Evolutionary conservation across 148 eudicot species (phyloP).

Genomic region (Rhododendron simsii): DNA sequence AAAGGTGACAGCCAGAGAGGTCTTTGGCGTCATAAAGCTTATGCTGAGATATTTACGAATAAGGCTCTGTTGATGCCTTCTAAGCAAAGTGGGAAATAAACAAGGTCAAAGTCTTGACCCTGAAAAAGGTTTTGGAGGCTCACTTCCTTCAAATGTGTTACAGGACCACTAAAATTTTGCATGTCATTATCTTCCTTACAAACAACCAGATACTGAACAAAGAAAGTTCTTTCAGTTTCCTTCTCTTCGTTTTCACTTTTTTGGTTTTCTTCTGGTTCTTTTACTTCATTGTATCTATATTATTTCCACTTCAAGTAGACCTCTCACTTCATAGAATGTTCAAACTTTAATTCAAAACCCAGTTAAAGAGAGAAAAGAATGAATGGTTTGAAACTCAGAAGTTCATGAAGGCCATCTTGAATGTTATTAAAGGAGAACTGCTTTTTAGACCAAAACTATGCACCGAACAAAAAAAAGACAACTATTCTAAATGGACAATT

Average conservation of each 20-base stretch:
- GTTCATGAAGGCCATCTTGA: not conserved
- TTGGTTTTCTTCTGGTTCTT: not conserved
- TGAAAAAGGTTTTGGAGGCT: not conserved
- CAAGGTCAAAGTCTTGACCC: not conserved
- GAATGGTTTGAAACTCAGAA: not conserved
- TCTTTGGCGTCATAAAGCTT: not conserved
- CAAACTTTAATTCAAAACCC: not conserved
- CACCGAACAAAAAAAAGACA: not conserved
- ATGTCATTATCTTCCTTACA: not conserved
- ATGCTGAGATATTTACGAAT: not conserved
- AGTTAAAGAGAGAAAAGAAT: not conserved
- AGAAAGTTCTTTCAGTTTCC: not conserved
- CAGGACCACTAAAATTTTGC: not conserved
- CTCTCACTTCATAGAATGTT: not conserved
- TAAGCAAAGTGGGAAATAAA: not conserved
- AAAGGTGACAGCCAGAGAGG: not conserved
- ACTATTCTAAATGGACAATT: not conserved
- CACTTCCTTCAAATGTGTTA: not conserved
- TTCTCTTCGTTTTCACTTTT: not conserved
- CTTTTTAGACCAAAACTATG: not conserved
- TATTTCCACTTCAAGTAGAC: not conserved
- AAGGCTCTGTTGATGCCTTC: not conserved
- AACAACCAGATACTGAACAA: not conserved
- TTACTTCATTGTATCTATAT: not conserved
- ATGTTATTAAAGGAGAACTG: not conserved